Percentiles rank a stretch among this genome's conserved stretches.
Conservation (phyloP, 345 rosid genomes). For the Citrus inodora region DNA sequence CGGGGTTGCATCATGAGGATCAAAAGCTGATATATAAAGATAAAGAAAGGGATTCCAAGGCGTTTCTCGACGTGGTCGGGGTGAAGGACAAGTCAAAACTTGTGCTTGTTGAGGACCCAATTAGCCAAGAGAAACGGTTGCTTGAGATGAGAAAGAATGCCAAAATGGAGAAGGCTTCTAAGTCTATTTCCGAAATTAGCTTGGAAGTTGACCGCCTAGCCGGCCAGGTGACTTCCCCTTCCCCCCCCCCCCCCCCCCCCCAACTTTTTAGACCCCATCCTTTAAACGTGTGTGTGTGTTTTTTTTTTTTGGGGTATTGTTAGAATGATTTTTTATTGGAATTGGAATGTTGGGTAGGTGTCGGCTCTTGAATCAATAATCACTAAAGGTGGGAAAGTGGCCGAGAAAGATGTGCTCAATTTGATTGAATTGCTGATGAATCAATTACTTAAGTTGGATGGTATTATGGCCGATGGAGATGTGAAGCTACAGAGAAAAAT, state of each 20-base stretch:
- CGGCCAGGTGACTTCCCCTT: slow-evolving; percentile 48
- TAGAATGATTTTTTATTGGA: neutral
- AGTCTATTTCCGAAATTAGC: slow-evolving; percentile 85
- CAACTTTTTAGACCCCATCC: neutral
- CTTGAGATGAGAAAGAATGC: slow-evolving; percentile 83
- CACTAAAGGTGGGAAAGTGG: slow-evolving; percentile 71
- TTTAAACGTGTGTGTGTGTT: neutral
- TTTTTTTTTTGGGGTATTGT: neutral
- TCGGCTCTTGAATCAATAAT: slow-evolving; percentile 70
- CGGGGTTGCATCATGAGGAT: slow-evolving; percentile 89
- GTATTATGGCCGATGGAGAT: slow-evolving; percentile 83
- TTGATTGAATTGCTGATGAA: slow-evolving; percentile 86
- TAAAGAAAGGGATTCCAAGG: slow-evolving; percentile 92
- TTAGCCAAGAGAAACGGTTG: slow-evolving; percentile 82
- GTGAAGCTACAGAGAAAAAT: slow-evolving; percentile 88
- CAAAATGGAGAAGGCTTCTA: slow-evolving; percentile 84
- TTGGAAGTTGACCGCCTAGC: slow-evolving; percentile 86
- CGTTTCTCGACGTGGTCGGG: slow-evolving; percentile 79
- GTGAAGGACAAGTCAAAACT: slow-evolving; percentile 93
- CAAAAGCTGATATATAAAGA: slow-evolving; percentile 88
- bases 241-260: no score
- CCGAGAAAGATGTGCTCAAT: slow-evolving; percentile 64
- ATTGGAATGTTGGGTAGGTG: slow-evolving; percentile 45
- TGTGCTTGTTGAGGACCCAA: slow-evolving; percentile 78
- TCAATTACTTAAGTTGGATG: slow-evolving; percentile 85